Evolutionary conservation across 2,329 filamentous ascomycete genomes (phyloP).

Genomic region (Talaromyces sp.): DNA sequence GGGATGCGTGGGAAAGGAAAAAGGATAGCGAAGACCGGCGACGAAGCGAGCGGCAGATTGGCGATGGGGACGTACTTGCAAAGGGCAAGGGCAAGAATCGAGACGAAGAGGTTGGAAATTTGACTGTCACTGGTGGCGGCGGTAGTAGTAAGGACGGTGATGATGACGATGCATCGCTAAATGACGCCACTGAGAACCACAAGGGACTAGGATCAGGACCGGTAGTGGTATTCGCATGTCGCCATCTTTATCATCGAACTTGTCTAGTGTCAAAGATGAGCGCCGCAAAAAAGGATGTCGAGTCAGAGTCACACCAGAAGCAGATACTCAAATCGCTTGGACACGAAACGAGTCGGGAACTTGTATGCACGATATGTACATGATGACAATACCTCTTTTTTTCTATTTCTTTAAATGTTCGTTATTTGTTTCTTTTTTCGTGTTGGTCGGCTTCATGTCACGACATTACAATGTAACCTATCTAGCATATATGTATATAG

Average conservation of each 20-base stretch:
- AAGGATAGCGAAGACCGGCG: conserved; percentile 31
- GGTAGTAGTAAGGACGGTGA: conserved; percentile 5
- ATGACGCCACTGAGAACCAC: background rate
- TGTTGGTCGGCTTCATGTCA: background rate
- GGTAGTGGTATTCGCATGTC: conserved; percentile 45
- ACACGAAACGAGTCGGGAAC: conserved; percentile 24
- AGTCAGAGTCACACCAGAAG: conserved; percentile 1
- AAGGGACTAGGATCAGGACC: conserved; percentile 20
- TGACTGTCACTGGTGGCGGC: conserved; percentile 11
- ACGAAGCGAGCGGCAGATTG: conserved; percentile 26
- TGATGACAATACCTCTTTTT: conserved; percentile 18
- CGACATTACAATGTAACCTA: conserved; percentile 8
- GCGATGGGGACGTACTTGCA: conserved; percentile 22
- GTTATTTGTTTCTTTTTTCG: background rate
- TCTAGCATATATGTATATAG: conserved; percentile 11
- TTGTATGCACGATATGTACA: conserved; percentile 37
- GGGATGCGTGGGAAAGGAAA: conserved; percentile 72
- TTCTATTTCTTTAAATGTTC: background rate
- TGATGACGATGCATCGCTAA: background rate
- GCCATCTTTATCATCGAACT: conserved; percentile 45
- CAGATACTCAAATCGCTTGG: background rate
- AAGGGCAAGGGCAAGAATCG: conserved; percentile 33
- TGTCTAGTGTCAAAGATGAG: conserved; percentile 35
- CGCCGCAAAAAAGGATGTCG: background rate
- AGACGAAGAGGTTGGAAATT: conserved; percentile 14